Evolutionary conservation across 2,329 filamentous ascomycete species (phyloP).

Genomic region (Exserohilum rostratum): DNA sequence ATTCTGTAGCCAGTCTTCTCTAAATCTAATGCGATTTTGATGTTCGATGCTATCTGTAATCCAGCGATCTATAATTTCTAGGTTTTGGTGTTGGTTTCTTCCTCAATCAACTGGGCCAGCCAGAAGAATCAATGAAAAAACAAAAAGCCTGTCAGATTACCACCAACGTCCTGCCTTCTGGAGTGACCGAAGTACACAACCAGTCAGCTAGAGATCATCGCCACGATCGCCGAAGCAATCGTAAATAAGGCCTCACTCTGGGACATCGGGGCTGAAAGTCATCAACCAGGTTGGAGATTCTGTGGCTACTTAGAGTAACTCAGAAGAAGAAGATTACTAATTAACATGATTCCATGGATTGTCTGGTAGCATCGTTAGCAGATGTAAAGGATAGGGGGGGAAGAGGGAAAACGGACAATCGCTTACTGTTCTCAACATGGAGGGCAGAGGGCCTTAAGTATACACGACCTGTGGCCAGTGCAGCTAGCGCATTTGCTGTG

Average conservation of each 20-base stretch:
- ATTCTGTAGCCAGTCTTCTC: no score
- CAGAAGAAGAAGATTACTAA: slow-evolving; percentile 94
- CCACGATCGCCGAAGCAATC: slow-evolving; percentile 80
- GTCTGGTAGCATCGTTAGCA: slow-evolving; percentile 1
- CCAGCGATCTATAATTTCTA: not conserved
- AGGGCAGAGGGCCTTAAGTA: no score
- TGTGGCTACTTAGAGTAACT: slow-evolving; percentile 92
- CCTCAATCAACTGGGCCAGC: slow-evolving; percentile 40
- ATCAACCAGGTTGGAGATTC: slow-evolving; percentile 90
- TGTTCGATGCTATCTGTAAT: not conserved
- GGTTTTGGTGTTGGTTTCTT: no score
- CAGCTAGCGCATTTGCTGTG: no score
- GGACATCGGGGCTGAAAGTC: slow-evolving; percentile 81
- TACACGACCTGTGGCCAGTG: no score
- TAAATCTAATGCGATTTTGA: no score
- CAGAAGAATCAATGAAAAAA: slow-evolving; percentile 46
- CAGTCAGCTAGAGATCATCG: slow-evolving; percentile 90
- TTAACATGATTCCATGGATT: slow-evolving; percentile 66
- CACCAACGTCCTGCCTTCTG: slow-evolving; percentile 80
- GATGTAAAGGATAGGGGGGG: not conserved
- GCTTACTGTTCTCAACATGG: no score
- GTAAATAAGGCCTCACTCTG: slow-evolving; percentile 79
- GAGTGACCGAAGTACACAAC: slow-evolving; percentile 77
- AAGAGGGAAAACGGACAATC: not conserved
- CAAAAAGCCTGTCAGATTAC: slow-evolving; percentile 76